Evolutionary conservation across 495 filamentous ascomycete genomes (phyloP).

Genomic region (Friedmanniomyces endolithicus): DNA sequence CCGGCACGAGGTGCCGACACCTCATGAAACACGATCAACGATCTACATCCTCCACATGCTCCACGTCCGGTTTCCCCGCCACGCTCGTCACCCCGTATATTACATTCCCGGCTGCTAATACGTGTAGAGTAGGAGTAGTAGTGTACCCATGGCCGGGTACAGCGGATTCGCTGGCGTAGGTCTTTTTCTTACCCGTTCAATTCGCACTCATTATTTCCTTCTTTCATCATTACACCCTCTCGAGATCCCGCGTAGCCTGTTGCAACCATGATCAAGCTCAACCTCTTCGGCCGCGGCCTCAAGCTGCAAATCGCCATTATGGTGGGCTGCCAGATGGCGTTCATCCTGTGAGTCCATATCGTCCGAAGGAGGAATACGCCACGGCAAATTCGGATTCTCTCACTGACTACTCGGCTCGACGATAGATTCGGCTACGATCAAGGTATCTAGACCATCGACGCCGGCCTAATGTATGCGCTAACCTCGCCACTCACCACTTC

Average conservation of each 20-base stretch:
- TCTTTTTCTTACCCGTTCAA: too few relatives aligned
- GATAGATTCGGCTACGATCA: conserved; percentile 39
- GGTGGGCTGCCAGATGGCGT: conserved; percentile 26
- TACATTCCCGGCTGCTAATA: neutral
- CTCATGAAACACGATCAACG: neutral
- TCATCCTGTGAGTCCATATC: conserved; percentile 23
- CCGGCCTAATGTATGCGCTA: too few relatives aligned
- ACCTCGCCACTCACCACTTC: too few relatives aligned
- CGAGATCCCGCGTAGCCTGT: neutral
- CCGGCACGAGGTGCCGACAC: neutral
- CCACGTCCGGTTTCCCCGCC: neutral
- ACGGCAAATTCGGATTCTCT: too few relatives aligned
- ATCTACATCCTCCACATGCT: neutral
- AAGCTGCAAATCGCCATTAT: conserved; percentile 25
- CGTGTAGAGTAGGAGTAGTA: too few relatives aligned
- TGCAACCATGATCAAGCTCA: conserved; percentile 2
- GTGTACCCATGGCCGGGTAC: too few relatives aligned
- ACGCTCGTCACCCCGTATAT: neutral
- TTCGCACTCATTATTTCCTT: too few relatives aligned
- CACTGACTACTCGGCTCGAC: too few relatives aligned
- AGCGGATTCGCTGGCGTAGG: too few relatives aligned
- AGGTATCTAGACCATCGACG: too few relatives aligned
- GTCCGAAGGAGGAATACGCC: neutral
- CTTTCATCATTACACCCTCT: neutral
- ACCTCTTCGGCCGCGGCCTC: conserved; percentile 21